Evolutionary conservation across 257 asterid species (phyloP), one percentile per base, ranked within the genome.

Genomic region (Lavandula angustifolia): DNA sequence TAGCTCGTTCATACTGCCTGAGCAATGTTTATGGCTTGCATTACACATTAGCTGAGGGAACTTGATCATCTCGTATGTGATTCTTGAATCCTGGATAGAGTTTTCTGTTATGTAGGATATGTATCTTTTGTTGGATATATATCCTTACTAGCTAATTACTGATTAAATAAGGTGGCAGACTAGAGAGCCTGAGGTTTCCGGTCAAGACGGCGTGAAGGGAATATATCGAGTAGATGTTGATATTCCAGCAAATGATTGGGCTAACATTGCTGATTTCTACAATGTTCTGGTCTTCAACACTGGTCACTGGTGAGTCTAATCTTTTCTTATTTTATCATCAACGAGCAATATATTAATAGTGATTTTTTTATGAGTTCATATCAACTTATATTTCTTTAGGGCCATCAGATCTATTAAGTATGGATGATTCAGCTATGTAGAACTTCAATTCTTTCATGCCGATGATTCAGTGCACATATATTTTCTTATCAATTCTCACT

Each of bases 251-350:
- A 75, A 78, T 64, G 96, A 86, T 62, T 94, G 96, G 99, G 84
- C 92, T 38, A 76, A 68, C 50, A 65, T 90, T 76, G 81, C 85
- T 46, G 84, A 73, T 73, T 87, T 94, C 79, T 90, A 89, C 68
- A 75, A 83, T 75, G 95, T 94, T 58, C 76, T 90, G 55, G 79
- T 94, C 68, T 94, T 90, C 84, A 94, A 90, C 75, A 94, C 97
- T 64, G 96, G 99, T 57, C 97, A 90, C 68, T 94, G 97, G 99
- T 90, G 69, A 85, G 49, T 73, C 67, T 63, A 5, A 62, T 76
- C 78, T 52, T 64, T 56, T 9, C 12, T 50, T 52, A 37, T 46
- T 43, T 62, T 34, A 6, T 64, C 46, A 4, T 49, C 22, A 54
- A 53, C 63, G 41, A 22, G 48, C 47, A 31, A 60, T 9, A 57